phyloP scores from a whole-genome alignment of 2,329 filamentous ascomycete genomes.

The Delphinella strobiligena region DNA sequence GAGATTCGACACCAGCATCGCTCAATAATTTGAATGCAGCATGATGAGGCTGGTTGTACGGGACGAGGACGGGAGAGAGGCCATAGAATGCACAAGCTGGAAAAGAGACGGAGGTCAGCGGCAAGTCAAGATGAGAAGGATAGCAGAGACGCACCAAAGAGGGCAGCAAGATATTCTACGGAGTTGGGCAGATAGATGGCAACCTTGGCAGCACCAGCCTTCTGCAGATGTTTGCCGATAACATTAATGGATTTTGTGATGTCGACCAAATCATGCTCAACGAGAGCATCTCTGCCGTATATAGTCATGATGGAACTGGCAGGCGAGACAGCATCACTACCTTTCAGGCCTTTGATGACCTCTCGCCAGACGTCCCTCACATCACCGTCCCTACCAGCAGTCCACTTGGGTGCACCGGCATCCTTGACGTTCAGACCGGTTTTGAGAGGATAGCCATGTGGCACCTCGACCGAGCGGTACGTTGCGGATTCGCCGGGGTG shows the following conservation, averaged over 20 bases:
- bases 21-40: conserved; percentile 60
- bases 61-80: conserved; percentile 71
- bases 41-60: conserved; percentile 63
- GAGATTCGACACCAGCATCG: conserved; percentile 61
- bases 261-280: conserved; percentile 59
- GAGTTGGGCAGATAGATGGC: conserved; percentile 91
- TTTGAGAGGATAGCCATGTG: conserved; percentile 72
- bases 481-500: conserved; percentile 75
- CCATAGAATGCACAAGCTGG: conserved; percentile 78
- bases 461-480: conserved; percentile 73
- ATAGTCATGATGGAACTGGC: conserved; percentile 68
- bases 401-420: conserved; percentile 68
- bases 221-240: conserved; percentile 64
- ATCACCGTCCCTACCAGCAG: conserved; percentile 73
- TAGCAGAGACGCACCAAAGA: conserved; percentile 49
- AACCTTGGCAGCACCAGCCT: conserved; percentile 56
- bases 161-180: conserved; percentile 66
- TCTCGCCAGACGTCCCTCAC: conserved; percentile 86
- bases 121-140: neutral
- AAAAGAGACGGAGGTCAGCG: conserved; percentile 9
- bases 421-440: conserved; percentile 73
- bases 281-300: conserved; percentile 59
- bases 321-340: conserved; percentile 50
- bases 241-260: conserved; percentile 78
- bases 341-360: conserved; percentile 30